Evolutionary conservation across 1,284 basidiomycete species (phyloP), one percentile per base, ranked within the genome.

Genomic region (Rhodotorula sp.): DNA sequence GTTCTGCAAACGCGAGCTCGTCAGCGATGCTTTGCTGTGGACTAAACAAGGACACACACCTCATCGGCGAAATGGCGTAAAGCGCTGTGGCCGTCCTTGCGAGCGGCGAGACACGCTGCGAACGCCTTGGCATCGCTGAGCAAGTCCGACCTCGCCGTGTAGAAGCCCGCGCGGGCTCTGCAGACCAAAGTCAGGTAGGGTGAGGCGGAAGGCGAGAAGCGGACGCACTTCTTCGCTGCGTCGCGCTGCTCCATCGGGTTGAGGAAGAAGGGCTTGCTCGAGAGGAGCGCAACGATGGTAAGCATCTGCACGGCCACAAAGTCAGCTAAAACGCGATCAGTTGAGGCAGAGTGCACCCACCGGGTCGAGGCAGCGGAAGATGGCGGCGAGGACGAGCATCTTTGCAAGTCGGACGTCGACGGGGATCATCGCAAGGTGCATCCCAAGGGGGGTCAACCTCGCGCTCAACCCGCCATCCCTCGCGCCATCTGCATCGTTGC

Each of bases 371-470:
- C 91, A 93, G 74, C 86, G 86, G 81, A 94, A 92, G 55, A 92
- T 85, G 2, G 88, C 86, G 0, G 85, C 91, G 0, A 94, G 83
- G 11, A 93, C 85, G n/a, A 94, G 85, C 89, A 94, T 92, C 89
- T 97, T 97, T 48, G 87, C 91, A 28, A 97, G 84, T 57, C 92
- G 85, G n/a, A 96, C 82, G 80, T 97, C 94, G 34, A 96, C 83
- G 2, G 94, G 94, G 40, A 97, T 84, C 80, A 88, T 85, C 8
- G 90, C 85, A 78, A 95, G 86, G 80, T 95, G 88, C 73, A 86
- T 83, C 5, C 94, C 94, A 4, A 97, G 83, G 11, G 93, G 87
- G 0, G 93, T 96, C 59, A 96, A 79, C 58, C 83, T 74, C 9
- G 69, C 71, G 4, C 69, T 59, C 22, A 64, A 63, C 1, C 68